These are phyloP conservation scores for Xerophyta viscosa DNA, from an alignment of 106 monocot genomes.

Conservation along the genomic window DNA sequence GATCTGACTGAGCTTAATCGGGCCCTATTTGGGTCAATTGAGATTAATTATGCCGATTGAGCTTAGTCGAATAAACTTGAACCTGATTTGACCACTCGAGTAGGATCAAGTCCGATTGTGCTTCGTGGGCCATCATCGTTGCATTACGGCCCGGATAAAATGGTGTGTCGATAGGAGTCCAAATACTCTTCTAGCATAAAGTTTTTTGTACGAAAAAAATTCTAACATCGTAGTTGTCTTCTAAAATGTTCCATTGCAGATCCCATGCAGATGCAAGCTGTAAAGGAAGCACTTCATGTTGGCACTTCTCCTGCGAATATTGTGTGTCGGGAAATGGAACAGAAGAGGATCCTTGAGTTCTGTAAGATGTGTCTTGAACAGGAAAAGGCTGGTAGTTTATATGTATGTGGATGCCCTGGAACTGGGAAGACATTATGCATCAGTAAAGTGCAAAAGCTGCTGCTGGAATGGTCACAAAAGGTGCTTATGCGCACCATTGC, in stretches of 20 bases:
- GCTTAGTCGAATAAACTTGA: no score
- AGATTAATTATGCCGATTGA: no score
- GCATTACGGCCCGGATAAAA: no score
- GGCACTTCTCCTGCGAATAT: conserved; percentile 50
- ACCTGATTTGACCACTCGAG: no score
- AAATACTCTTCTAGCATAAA: no score
- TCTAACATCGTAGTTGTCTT: background rate
- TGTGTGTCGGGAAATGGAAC: conserved; percentile 80
- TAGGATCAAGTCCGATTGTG: no score
- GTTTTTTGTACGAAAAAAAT: background rate
- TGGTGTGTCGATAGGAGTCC: no score
- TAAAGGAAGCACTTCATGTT: conserved; percentile 72
- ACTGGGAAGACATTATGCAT: conserved; percentile 90
- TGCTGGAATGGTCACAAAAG: conserved; percentile 60
- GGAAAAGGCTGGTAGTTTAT: conserved; percentile 61
- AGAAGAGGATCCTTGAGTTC: conserved; percentile 60
- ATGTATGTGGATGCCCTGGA: conserved; percentile 94
- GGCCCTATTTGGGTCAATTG: no score
- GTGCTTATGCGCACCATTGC: conserved; percentile 7
- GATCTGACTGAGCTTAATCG: no score
- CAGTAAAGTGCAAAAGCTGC: conserved; percentile 33
- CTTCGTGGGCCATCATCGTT: no score
- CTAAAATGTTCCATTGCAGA: conserved; percentile 26
- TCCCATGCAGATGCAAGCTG: conserved; percentile 58
- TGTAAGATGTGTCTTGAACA: conserved; percentile 54